A percentile compares a stretch with the other conserved stretches of the same genome.
Evolutionary conservation across 2,329 filamentous ascomycete species (phyloP).

Genomic region (Penicillium sp.): DNA sequence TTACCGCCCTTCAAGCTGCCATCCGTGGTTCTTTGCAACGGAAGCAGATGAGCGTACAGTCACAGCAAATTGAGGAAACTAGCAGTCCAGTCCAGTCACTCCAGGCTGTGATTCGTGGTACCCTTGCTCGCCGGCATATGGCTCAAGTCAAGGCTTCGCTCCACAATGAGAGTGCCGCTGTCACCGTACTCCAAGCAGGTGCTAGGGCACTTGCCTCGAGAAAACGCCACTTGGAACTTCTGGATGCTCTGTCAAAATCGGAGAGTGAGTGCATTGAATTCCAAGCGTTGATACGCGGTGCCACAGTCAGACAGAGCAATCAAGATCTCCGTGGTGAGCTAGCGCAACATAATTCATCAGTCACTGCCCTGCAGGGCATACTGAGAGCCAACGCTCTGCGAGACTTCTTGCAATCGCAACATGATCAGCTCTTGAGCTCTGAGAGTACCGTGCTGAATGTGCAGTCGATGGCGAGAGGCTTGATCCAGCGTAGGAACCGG

Average conservation of each 20-base stretch:
- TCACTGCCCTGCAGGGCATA: conserved; percentile 36
- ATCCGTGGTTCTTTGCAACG: conserved; percentile 53
- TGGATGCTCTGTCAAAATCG: conserved; percentile 43
- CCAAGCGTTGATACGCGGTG: conserved; percentile 49
- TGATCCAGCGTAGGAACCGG: conserved; percentile 35
- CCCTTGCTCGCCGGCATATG: conserved; percentile 42
- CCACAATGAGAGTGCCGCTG: conserved; percentile 24
- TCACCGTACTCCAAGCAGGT: conserved; percentile 39
- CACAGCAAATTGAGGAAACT: conserved; percentile 47
- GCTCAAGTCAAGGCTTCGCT: conserved; percentile 27
- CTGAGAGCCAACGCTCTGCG: conserved; percentile 35
- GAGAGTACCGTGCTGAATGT: conserved; percentile 47
- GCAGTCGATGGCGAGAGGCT: conserved; percentile 54
- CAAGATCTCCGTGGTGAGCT: conserved; percentile 31
- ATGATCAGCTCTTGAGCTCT: conserved; percentile 45
- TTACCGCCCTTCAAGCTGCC: conserved; percentile 40
- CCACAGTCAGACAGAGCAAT: conserved; percentile 28
- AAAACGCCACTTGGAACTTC: conserved; percentile 40
- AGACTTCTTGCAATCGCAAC: conserved; percentile 31
- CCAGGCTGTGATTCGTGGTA: conserved; percentile 63
- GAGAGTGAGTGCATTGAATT: conserved; percentile 44
- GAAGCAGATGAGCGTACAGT: conserved; percentile 36
- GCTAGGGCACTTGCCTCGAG: conserved; percentile 39
- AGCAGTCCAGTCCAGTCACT: conserved; percentile 52
- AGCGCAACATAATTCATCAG: conserved; percentile 25